Conservation (phyloP, 495 filamentous ascomycete species). For the Pyrenula massariospora region DNA sequence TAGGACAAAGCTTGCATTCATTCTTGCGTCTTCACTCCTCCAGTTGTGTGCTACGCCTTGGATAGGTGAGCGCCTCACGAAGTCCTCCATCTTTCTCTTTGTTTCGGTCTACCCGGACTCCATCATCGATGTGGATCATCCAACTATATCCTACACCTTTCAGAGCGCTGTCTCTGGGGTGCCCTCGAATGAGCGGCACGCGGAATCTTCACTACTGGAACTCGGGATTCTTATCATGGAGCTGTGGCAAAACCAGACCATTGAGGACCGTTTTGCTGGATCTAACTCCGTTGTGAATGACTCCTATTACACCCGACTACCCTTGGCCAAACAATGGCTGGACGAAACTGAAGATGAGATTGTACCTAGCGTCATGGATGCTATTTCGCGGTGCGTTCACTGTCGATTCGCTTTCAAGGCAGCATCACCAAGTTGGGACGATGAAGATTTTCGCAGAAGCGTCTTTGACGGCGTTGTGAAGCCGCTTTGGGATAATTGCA, state of each 20-base stretch:
- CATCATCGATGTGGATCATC: neutral
- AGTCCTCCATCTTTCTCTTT: constrained; percentile 3
- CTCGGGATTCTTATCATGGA: neutral
- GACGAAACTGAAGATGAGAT: neutral
- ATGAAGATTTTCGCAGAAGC: neutral
- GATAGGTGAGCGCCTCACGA: constrained; percentile 2
- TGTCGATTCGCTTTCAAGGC: neutral
- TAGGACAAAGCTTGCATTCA: constrained; percentile 1
- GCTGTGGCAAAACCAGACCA: neutral
- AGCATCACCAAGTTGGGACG: neutral
- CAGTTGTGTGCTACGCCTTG: constrained; percentile 4
- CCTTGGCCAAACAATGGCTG: neutral
- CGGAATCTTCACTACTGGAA: constrained; percentile 2
- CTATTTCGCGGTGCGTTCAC: neutral
- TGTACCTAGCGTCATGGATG: neutral
- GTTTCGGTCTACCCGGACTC: neutral
- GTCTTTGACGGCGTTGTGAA: neutral
- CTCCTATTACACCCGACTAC: neutral
- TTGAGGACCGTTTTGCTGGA: constrained; percentile 5
- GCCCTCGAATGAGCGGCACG: too few species aligned
- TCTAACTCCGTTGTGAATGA: neutral
- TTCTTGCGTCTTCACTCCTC: constrained; percentile 5
- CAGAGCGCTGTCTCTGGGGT: neutral
- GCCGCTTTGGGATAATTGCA: neutral
- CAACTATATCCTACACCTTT: neutral